Conservation (phyloP, 371 early-diverging fungal species). For the Mucor racemosus region DNA sequence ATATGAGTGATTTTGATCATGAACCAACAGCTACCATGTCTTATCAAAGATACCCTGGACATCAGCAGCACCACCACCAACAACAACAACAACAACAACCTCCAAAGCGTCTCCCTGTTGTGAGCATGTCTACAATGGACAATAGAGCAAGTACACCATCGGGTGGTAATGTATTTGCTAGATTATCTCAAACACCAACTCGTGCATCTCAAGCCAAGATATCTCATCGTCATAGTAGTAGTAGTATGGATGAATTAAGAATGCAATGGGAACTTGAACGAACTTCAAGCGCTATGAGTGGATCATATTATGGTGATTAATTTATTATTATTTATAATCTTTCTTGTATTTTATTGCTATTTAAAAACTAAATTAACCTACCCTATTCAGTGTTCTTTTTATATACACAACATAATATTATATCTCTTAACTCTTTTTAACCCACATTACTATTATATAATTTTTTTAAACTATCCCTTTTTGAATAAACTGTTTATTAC, state of each 20-base stretch:
- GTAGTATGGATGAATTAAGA: constrained; percentile 40
- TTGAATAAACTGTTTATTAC: neutral
- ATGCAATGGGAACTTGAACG: constrained; percentile 28
- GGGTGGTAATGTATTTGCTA: constrained; percentile 47
- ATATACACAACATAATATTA: too few relatives aligned
- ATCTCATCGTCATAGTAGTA: constrained; percentile 36
- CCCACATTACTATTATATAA: too few relatives aligned
- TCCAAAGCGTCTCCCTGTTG: constrained; percentile 6
- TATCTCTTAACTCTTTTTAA: too few relatives aligned
- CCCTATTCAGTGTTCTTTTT: too few relatives aligned
- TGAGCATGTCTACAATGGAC: constrained; percentile 19
- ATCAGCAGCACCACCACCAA: neutral
- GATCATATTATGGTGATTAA: constrained; percentile 28
- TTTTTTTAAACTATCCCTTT: too few relatives aligned
- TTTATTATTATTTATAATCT: neutral
- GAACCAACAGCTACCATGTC: constrained; percentile 25
- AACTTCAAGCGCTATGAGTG: constrained; percentile 36
- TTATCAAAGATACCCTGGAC: constrained; percentile 21
- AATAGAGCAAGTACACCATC: constrained; percentile 33
- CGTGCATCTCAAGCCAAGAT: constrained; percentile 52
- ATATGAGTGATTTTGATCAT: constrained; percentile 19
- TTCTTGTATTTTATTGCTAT: constrained; percentile 4
- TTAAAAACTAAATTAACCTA: neutral
- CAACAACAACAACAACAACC: constrained; percentile 8
- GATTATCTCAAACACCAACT: constrained; percentile 51